Conservation (phyloP, 2,329 filamentous ascomycete species). For the Chalara sp. region DNA sequence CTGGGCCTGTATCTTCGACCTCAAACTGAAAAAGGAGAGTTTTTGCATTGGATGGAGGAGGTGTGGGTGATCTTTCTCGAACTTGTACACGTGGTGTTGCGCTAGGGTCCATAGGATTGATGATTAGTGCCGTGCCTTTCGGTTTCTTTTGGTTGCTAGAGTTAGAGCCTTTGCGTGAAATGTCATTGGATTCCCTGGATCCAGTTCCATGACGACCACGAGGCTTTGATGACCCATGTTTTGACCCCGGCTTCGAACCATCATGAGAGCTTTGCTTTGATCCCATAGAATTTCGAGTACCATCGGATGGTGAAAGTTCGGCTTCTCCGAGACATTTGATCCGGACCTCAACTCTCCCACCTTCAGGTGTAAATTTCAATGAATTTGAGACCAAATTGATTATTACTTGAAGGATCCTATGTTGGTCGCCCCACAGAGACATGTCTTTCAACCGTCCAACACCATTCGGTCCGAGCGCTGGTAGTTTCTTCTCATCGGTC, state of each 20-base stretch:
- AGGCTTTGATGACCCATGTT: conserved; percentile 35
- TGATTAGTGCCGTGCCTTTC: conserved; percentile 48
- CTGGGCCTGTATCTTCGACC: conserved; percentile 81
- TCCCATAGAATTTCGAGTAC: conserved; percentile 20
- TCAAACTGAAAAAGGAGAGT: conserved; percentile 79
- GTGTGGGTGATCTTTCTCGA: conserved; percentile 50
- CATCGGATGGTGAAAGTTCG: conserved; percentile 15
- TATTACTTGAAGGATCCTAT: conserved; percentile 84
- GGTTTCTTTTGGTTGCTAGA: conserved; percentile 18
- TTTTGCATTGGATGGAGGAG: conserved; percentile 54
- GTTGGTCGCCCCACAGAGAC: conserved; percentile 87
- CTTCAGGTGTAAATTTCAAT: conserved; percentile 79
- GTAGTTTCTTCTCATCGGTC: conserved; percentile 31
- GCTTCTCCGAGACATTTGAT: conserved; percentile 66
- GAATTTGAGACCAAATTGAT: conserved; percentile 92
- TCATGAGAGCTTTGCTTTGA: conserved; percentile 24
- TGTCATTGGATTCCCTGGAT: conserved; percentile 6
- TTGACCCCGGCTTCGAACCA: conserved; percentile 10
- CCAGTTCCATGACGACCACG: conserved; percentile 14
- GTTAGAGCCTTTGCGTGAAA: conserved; percentile 33
- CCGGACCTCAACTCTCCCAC: conserved; percentile 67
- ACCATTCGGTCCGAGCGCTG: conserved; percentile 57
- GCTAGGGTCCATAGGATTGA: conserved; percentile 50
- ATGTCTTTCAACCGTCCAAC: conserved; percentile 72
- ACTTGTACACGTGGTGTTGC: conserved; percentile 29